Evolutionary conservation across 2,329 filamentous ascomycete species (phyloP), one percentile per base, ranked within the genome.

Genomic region (Colletotrichum somersetense): DNA sequence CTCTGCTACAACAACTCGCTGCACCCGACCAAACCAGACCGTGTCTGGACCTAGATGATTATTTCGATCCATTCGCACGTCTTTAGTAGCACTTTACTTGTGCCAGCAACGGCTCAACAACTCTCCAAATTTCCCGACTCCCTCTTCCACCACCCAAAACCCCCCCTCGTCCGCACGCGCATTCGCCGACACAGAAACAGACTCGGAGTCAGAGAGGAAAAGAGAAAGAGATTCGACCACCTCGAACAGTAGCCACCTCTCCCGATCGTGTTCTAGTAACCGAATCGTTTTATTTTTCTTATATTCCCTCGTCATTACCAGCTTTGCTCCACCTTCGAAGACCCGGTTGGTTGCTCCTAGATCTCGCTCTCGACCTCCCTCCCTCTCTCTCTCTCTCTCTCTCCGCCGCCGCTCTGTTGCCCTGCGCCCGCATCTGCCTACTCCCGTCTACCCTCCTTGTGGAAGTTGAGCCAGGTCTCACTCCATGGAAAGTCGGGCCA

Each of bases 401-500:
- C 48, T 33, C 38, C 52, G 48, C 63, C 50, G 35, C 55, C 56
- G 38, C 68, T 30, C 68, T 30, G 58, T 53, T 55, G 65, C 66
- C 30, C 48, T 74, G 53, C 62, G 58, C 48, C 33, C 56, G 53
- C 44, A 42, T 46, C 56, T 64, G 52, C 62, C 26, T 46, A 38
- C 42, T 61, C 62, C 57, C 62, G 55, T 61, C 67, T 52, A 35
- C 62, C 68, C 61, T 57, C 59, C 62, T 70, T 64, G 68, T 67
- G 74, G 75, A 73, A 71, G 76, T 71, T 76, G 77, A 71, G 72
- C 75, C 76, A 75, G 75, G 77, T 62, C 74, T 79, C 77, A 79
- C 78, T 86, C 85, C 82, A 87, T 87, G 85, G 85, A 87, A 82
- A 82, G 83, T 80, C 84, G 82, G 82, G 82, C 85, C 77, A 81